Evolutionary conservation across 352 stramenopile species (phyloP), one percentile per base, ranked within the genome.

Genomic region (Phytophthora podocarpi): DNA sequence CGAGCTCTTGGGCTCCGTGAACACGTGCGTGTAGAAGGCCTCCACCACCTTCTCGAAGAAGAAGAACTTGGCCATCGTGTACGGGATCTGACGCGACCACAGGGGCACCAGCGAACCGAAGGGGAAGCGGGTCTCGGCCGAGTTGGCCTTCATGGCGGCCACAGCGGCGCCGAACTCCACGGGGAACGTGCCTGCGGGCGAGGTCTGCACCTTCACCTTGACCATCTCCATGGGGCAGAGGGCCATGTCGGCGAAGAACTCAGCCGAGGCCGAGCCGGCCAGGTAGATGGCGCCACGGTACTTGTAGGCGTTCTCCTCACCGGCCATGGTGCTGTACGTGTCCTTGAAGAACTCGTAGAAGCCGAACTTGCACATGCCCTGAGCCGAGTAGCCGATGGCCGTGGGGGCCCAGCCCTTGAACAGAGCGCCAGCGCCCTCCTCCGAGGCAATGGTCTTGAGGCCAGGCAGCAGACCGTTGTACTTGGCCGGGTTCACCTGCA

Each of bases 21-120:
- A 96, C 62, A 93, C 82, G 72, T 95, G 52, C 60, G 84, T 92
- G 81, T 95, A 95, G 69, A 95, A 95, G 21, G 67, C 80, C 69
- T 93, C 86, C 11, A 95, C 86, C 55, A 91, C 82, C 75, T 95
- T 95, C 64, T 95, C 86, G 59, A 98, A 98, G 72, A 99, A 98
- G 61, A 98, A 98, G 74, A 99, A 99, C 85, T 99, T 99, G 52
- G 97, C 95, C 96, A 99, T 99, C 52, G 98, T 99, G 95, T 99
- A 99, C 59, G 98, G 98, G 72, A 98, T 97, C 78, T 97, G 94
- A 37, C 93, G 88, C 42, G 86, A 95, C 86, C 86, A 95, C 60
- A 95, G 74, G 9, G 93, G 93, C 42, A 96, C 87, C 1, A 98
- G 73, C 55, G 87, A 96, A 52, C 92, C 92, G 71, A 97, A 98